Evolutionary conservation across 73 alveolate species (phyloP), one percentile per base, ranked within the genome.

Genomic region (Symbiodinium pilosum): DNA sequence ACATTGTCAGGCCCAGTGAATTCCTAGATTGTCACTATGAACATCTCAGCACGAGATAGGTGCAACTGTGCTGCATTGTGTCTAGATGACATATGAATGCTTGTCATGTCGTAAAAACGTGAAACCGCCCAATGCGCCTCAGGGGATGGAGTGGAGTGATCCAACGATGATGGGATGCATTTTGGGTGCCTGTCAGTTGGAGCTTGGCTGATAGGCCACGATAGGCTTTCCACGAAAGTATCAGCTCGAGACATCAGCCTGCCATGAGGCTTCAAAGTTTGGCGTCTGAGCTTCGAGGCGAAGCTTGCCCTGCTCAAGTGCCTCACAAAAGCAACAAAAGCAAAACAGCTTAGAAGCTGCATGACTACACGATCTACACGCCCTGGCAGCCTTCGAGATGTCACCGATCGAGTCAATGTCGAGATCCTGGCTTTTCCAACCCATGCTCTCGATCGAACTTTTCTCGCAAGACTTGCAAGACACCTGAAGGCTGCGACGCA

Each of bases 401-500:
- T 86, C 93, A 39, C 81, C 36, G 36, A 86, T 21, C 83, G 93
- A 41, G 34, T 86, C 83, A 36, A 86, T 12, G 51, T 69, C 93
- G 36, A 86, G 43, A 34, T 86, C 93, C 93, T 86, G 59, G 59
- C 59, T 14, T 14, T 47, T 47, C 59, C 59, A 47, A 47, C 21
- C 59, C 59, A 47, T 47, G 6, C 14, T 47, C 59, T 6, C 21
- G 59, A 14, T 47, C 59, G 21, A 14, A 47, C 59, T 6, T 47
- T 14, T 47, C 21, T 47, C 14, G 59, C 59, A 9, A 47, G 14
- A 47, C 59, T 47, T 47, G 59, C 59, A 47, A 47, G 59, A 28
- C 38, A 36, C 96, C 96, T 91, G 96, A 83, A 91, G 40, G 39
- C 96, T 36, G 42, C 77, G 42, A 18, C 64, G 88, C 54, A 91